These are phyloP conservation scores for Alternaria novae-zelandiae DNA, from an alignment of 2,329 filamentous ascomycete species.

Conservation along the genomic window DNA sequence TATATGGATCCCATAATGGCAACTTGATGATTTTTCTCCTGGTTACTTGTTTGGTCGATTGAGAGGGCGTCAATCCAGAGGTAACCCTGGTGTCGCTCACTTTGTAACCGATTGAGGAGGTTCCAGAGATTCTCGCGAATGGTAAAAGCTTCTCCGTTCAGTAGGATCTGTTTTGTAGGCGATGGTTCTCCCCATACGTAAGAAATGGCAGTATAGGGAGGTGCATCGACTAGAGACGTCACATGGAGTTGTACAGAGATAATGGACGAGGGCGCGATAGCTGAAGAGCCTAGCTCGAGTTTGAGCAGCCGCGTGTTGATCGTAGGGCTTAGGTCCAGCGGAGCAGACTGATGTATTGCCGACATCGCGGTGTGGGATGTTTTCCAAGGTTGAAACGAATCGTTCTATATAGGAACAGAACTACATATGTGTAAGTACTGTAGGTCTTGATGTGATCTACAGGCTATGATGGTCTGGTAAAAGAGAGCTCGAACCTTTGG, in stretches of 20 bases:
- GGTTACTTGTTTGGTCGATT: too few species aligned
- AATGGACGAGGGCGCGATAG: neutral
- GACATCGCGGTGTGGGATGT: neutral
- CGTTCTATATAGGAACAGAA: rapidly evolving
- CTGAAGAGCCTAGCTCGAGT: neutral
- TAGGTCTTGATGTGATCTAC: too few species aligned
- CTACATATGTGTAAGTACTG: neutral
- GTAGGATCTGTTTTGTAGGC: neutral
- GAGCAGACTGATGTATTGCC: neutral
- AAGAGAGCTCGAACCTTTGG: too few species aligned
- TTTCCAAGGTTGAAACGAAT: too few species aligned
- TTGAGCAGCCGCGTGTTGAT: neutral
- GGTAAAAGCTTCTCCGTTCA: neutral
- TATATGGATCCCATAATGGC: too few species aligned
- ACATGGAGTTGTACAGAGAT: neutral
- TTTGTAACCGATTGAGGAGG: neutral
- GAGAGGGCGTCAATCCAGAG: too few species aligned
- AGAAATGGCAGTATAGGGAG: neutral
- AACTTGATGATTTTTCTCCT: too few species aligned
- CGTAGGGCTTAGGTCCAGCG: neutral
- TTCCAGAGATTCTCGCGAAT: neutral
- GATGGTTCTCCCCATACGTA: neutral
- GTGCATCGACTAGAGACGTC: rapidly evolving
- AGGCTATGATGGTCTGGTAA: too few species aligned
- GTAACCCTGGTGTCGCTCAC: too few species aligned